Evolutionary conservation across 345 rosid species (phyloP), one percentile per base, ranked within the genome.

Genomic region (Eucalyptus cladocalyx): DNA sequence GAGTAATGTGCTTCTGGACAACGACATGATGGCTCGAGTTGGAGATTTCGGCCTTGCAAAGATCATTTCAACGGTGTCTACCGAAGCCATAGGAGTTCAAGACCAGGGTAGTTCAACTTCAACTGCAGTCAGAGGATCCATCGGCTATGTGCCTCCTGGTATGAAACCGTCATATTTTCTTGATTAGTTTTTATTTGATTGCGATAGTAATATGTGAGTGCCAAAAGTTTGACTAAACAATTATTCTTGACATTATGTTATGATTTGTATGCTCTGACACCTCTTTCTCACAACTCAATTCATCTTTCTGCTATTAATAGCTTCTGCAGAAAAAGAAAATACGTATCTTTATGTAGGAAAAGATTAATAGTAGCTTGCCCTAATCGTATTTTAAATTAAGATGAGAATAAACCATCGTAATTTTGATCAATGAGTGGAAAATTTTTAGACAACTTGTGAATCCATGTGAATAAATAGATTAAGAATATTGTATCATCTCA

Each of bases 71-170:
- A 69, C 2, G 0, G 2, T 3, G 21, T 18, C 2, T 69, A 2
- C 1, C 0, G 5, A 18, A 19, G 26, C 10, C 58, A 53, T 1
- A 19, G 1, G 24, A 50, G 54, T 6, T 50, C 21, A 17, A 1
- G 54, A 50, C 19, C 21, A 6, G 2, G 8, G 21, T 17, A 50
- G 54, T 50, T 50, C 54, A 50, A 15, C 51, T 50, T 50, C 51
- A 50, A 50, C 21, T 3, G 54, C 54, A 50, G 8, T 50, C 1
- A 50, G 21, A 50, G 54, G 54, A 50, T 50, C 54, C 54, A 16
- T 50, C 0, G 21, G 54, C 1, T 50, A 50, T 50, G 54, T 50
- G 4, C 54, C 54, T 50, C 54, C 54, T 50, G 54, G 21, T 50
- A 50, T 17, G 54, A 50, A 50, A 2, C 1, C 6, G 0, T 50